Base-by-base conservation (phyloP, 768 basidiomycete species). In the Hericium coralloides region DNA sequence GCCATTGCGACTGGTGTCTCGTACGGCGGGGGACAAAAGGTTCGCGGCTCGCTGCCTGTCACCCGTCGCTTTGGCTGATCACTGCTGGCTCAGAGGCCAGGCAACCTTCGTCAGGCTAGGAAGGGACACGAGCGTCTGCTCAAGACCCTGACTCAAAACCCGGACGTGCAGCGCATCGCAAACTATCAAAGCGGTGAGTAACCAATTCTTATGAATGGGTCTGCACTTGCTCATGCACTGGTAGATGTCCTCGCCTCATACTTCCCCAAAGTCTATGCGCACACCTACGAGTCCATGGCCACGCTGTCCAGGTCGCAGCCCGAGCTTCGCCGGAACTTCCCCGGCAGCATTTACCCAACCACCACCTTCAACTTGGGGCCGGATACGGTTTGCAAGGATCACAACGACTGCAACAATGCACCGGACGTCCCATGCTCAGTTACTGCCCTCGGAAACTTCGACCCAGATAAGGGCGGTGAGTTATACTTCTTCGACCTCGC, bases 321-420 rank as follows among this genome's bases (percentile, higher is more conserved):
- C 22, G 39, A 41, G 8, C 58, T 65, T 12, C 6, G 22, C 4
- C 49, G 23, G n/a, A 57, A 58, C 52, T 65, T 66, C 51, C 1
- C 25, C 12, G 59, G 60, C 25, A 60, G 55, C 23, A 49, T 57
- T 2, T 65, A 58, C 39, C 58, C 64, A 26, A 52, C 61, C 1
- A 39, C 45, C 2, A 60, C 61, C 10, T 57, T 61, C 52, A 67
- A 67, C 52, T 52, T 60, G 14, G 59, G 63, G 25, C 59, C 59
- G 0, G 18, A 15, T 4, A 58, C 58, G 0, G 52, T 56, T 2
- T 57, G 56, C n/a, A 15, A 20, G 2, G 52, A 52, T 5, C 66
- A 63, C 47, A 41, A 41, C 12, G 61, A 65, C 38, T 43, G 22
- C 26, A 20, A 17, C 25, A 63, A 64, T 39, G 23, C 38, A 37